phyloP scores from a whole-genome alignment of 148 eudicot species.

The Rhododendron ovatum region DNA sequence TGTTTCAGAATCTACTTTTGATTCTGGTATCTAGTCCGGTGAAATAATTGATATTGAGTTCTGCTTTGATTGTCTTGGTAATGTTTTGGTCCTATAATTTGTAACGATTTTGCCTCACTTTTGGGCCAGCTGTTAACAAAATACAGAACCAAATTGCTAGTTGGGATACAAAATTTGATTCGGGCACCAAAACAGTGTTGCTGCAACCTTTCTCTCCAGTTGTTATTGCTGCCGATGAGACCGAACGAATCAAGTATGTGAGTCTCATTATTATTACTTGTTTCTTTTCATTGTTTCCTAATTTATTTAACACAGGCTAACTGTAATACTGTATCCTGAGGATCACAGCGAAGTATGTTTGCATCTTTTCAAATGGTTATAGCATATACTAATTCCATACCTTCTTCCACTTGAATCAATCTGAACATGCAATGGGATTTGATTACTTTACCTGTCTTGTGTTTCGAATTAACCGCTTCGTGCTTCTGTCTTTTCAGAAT shows the following conservation, averaged over 20 bases:
- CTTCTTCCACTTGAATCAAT: background rate
- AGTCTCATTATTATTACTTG: background rate
- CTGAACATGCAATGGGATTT: background rate
- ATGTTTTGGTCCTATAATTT: background rate
- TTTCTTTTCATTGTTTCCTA: background rate
- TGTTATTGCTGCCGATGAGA: slow-evolving; percentile 86
- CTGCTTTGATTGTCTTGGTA: background rate
- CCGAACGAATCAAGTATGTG: slow-evolving; percentile 75
- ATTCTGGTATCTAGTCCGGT: background rate
- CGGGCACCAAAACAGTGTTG: slow-evolving; percentile 64
- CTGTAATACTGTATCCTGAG: background rate
- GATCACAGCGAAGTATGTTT: background rate
- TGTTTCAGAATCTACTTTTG: background rate
- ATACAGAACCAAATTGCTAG: slow-evolving; percentile 86
- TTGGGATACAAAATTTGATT: slow-evolving; percentile 93
- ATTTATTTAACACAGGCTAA: background rate
- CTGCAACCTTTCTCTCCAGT: slow-evolving; percentile 80
- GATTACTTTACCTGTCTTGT: background rate
- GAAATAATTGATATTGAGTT: background rate
- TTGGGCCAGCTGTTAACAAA: slow-evolving; percentile 62
- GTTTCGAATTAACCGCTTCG: background rate
- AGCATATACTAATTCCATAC: background rate
- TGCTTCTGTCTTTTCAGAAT: slow-evolving; percentile 41
- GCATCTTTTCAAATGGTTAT: background rate
- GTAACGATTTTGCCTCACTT: slow-evolving; percentile 2